phyloP scores from a whole-genome alignment of 1,139 yeast species.

The Geotrichum klebahnii region DNA sequence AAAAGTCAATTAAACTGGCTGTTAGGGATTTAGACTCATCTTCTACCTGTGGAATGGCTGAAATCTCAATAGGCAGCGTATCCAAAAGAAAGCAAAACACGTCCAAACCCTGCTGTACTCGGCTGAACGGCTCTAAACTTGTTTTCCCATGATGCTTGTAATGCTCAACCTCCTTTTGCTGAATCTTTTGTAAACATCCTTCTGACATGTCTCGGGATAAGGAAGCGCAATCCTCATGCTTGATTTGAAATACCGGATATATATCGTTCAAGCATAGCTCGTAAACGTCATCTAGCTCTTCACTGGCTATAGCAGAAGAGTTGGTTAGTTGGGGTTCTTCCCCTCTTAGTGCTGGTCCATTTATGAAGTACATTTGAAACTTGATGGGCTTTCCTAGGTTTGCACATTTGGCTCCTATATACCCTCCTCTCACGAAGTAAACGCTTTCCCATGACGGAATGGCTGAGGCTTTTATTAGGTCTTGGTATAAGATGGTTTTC shows the following conservation, averaged over 20 bases:
- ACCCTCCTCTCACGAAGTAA: constrained; percentile 19
- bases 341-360: constrained; percentile 5
- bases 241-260: constrained; percentile 17
- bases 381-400: constrained; percentile 20
- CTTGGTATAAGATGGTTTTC: neutral
- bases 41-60: constrained; percentile 8
- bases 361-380: constrained; percentile 11
- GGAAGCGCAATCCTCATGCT: constrained; percentile 12
- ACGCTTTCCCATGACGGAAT: constrained; percentile 17
- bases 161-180: constrained; percentile 8
- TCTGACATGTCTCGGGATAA: constrained; percentile 14
- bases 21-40: constrained; percentile 2
- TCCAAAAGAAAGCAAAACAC: constrained; percentile 18
- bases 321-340: too few relatives aligned
- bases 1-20: constrained; percentile 6
- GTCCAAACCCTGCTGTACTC: constrained; percentile 17
- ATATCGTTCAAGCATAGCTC: constrained; percentile 11
- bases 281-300: neutral
- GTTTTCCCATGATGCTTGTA: neutral
- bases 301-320: neutral
- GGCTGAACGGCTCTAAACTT: constrained; percentile 13
- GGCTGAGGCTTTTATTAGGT: constrained; percentile 1
- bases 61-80: constrained; percentile 14
- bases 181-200: constrained; percentile 15
- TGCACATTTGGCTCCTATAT: constrained; percentile 13